phyloP scores from a whole-genome alignment of 2,329 filamentous ascomycete species.

The Huntiella abstrusa region DNA sequence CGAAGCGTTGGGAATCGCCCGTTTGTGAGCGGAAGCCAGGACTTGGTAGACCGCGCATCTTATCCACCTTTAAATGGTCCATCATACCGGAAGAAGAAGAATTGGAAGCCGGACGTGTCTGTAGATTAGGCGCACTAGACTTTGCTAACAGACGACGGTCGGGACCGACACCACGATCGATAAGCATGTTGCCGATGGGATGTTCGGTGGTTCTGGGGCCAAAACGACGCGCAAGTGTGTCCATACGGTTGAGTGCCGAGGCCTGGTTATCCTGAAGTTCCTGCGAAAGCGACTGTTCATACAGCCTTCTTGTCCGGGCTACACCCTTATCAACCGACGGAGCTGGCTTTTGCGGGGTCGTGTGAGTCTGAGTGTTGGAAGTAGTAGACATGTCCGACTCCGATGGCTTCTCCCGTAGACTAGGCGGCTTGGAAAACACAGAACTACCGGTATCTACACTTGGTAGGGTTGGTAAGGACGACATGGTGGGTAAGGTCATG shows the following conservation, averaged over 20 bases:
- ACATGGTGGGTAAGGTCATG: slow-evolving; percentile 12
- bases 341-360: background rate
- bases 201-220: slow-evolving; percentile 35
- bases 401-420: slow-evolving; percentile 13
- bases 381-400: slow-evolving; percentile 1
- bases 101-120: slow-evolving; percentile 7
- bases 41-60: slow-evolving; percentile 49
- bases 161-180: slow-evolving; percentile 24
- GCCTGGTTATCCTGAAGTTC: slow-evolving; percentile 65
- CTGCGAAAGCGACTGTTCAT: slow-evolving; percentile 65
- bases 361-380: background rate
- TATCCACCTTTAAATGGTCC: slow-evolving; percentile 15
- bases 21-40: slow-evolving; percentile 51
- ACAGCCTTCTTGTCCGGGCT: slow-evolving; percentile 48
- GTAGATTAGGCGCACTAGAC: slow-evolving; percentile 49
- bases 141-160: slow-evolving; percentile 31
- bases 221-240: slow-evolving; percentile 50
- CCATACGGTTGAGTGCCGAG: slow-evolving; percentile 58
- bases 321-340: slow-evolving; percentile 23
- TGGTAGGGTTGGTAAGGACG: slow-evolving; percentile 16
- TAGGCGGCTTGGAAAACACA: background rate
- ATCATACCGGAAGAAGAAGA: slow-evolving; percentile 7
- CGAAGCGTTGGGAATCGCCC: slow-evolving; percentile 73
- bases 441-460: background rate
- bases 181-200: slow-evolving; percentile 24